These are phyloP conservation scores for Vitis rupestris DNA, from an alignment of 164 flowering plant genomes.

Conservation along the genomic window DNA sequence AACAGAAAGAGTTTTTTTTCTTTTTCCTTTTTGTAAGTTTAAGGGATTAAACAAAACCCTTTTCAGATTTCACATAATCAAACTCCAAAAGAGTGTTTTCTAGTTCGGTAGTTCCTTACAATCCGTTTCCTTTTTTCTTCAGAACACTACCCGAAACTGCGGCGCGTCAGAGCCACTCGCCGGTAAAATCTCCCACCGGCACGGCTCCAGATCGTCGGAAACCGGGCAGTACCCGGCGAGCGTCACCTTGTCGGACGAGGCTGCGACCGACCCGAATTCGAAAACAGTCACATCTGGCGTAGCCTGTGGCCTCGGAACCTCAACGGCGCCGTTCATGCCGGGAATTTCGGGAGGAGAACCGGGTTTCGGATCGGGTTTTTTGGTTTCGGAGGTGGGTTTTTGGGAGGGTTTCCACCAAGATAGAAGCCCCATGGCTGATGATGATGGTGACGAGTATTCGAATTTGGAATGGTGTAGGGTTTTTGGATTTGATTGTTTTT, in stretches of 20 bases:
- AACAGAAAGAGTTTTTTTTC: not conserved
- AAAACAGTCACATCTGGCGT: constrained; percentile 60
- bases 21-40: not conserved
- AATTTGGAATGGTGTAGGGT: not conserved
- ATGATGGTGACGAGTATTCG: not conserved
- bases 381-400: constrained; percentile 6
- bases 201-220: constrained; percentile 94
- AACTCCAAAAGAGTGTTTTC: too few relatives aligned
- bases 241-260: constrained; percentile 75
- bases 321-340: constrained; percentile 86
- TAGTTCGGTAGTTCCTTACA: not conserved
- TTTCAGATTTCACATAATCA: too few relatives aligned
- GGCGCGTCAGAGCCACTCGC: constrained; percentile 65
- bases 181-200: constrained; percentile 87
- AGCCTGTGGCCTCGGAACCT: constrained; percentile 39
- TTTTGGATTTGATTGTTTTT: not conserved
- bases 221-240: constrained; percentile 94
- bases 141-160: constrained; percentile 87
- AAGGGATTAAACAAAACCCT: not conserved
- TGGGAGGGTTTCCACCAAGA: constrained; percentile 56
- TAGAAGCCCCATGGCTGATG: constrained; percentile 59
- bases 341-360: constrained; percentile 30
- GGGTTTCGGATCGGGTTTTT: constrained; percentile 13
- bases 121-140: constrained; percentile 10
- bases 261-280: constrained; percentile 84